These are phyloP conservation scores for Colletotrichum neosansevieriae DNA, from an alignment of 2,329 filamentous ascomycete species.

Conservation along the genomic window DNA sequence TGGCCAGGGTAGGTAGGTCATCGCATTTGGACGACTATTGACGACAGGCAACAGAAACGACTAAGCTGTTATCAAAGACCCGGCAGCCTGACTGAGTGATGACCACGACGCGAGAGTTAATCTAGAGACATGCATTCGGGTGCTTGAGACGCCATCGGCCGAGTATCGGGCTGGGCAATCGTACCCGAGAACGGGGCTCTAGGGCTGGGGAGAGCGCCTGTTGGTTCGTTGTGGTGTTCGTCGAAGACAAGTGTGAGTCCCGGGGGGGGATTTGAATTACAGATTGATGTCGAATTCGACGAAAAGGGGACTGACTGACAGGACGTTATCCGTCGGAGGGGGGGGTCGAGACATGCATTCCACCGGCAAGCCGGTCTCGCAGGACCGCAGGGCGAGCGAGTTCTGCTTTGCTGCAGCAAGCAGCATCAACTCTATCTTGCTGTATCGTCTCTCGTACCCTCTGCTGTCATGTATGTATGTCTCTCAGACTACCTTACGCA, in stretches of 20 bases:
- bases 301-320: neutral
- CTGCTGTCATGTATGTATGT: conserved; percentile 12
- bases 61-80: neutral
- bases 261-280: neutral
- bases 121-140: conserved; percentile 25
- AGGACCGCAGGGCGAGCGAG: neutral
- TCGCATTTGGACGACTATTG: neutral
- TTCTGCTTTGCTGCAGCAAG: neutral
- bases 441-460: conserved; percentile 3
- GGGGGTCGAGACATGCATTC: conserved; percentile 18
- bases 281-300: neutral
- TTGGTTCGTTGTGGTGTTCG: neutral
- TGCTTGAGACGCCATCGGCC: conserved; percentile 25
- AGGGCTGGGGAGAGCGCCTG: conserved; percentile 1
- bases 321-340: neutral
- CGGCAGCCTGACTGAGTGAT: neutral
- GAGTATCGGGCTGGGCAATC: conserved; percentile 27
- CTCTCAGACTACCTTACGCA: neutral
- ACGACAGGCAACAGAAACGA: neutral
- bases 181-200: neutral
- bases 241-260: conserved; percentile 4
- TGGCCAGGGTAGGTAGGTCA: neutral
- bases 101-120: neutral
- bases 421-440: conserved; percentile 19
- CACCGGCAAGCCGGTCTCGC: conserved; percentile 15